phyloP scores from a whole-genome alignment of 192 early-diverging fungal genomes.

The Backusella circina region DNA sequence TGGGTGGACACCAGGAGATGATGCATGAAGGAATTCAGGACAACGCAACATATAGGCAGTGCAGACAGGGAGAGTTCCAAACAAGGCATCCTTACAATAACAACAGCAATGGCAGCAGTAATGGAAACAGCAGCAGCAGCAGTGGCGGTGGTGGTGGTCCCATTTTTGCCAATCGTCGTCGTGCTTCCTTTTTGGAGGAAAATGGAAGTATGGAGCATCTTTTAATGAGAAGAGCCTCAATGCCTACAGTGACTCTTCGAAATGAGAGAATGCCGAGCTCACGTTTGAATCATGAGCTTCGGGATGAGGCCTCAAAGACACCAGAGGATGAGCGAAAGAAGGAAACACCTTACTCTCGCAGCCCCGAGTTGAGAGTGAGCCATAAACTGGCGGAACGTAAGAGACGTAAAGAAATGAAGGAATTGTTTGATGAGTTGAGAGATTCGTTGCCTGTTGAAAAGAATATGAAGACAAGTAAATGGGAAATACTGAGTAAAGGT shows the following conservation, averaged over 20 bases:
- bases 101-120: neutral
- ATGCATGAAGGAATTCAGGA: neutral
- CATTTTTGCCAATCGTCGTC: constrained; percentile 2
- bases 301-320: neutral
- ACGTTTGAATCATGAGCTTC: neutral
- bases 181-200: constrained; percentile 19
- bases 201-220: constrained; percentile 12
- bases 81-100: neutral
- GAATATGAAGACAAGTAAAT: constrained; percentile 81
- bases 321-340: neutral
- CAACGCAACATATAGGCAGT: neutral
- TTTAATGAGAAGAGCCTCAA: constrained; percentile 25
- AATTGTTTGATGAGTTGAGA: constrained; percentile 84
- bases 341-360: constrained; percentile 63
- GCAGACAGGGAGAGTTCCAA: neutral
- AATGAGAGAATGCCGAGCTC: neutral
- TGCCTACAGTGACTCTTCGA: constrained; percentile 25
- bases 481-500: constrained; percentile 89
- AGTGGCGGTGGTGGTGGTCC: neutral
- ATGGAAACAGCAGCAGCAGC: no score
- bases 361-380: constrained; percentile 74
- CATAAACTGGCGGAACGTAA: constrained; percentile 90
- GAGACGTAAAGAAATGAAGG: constrained; percentile 88
- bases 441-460: constrained; percentile 78
- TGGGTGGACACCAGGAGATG: constrained; percentile 7